Base-by-base conservation (phyloP, 805 yeast species). In the Metschnikowia picachoensis region DNA sequence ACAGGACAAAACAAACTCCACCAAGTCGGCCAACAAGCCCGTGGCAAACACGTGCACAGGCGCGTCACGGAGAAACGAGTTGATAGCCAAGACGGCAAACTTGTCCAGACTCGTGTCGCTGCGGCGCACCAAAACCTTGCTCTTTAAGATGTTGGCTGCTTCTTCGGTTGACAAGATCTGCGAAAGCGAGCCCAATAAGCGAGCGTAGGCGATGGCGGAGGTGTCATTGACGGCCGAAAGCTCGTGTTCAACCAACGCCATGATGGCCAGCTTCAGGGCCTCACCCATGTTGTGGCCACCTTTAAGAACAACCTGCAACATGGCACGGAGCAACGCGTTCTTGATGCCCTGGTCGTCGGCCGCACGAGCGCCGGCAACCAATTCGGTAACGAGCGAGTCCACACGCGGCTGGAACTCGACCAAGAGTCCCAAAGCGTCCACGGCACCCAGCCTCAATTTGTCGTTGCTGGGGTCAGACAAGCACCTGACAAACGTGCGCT, bases 401-500 rank as follows among this genome's bases (percentile, higher is more conserved):
- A 92, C 91, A 60, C 97, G 80, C 8, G 97, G 91, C 66, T 91
- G 97, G 61, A 85, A 83, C 59, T 83, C 85, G 59, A 92, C 87
- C 61, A 94, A 76, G 9, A 91, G 80, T 43, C 97, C 96, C 55
- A 94, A 72, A 0, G 97, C 97, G 52, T 76, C 78, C 28, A 96
- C 97, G 12, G 99, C 96, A 51, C 95, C 79, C 7, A 80, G 66
- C 54, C 98, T 78, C 59, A 94, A 72, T 8, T 77, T 67, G 41
- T 85, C 95, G 57, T 83, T 86, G 2, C 78, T 59, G 2, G 86
- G 73, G 67, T 94, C 99, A 42, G 88, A 78, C 54, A 94, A 73
- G 2, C 96, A 87, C 62, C 95, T 86, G 35, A 92, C 96, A 70
- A 94, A 94, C 1, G 99, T 94, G 63, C 99, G 80, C 70, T 94